Evolutionary conservation across 441 rosid species (phyloP).

Genomic region (Syzygium syzygioides): DNA sequence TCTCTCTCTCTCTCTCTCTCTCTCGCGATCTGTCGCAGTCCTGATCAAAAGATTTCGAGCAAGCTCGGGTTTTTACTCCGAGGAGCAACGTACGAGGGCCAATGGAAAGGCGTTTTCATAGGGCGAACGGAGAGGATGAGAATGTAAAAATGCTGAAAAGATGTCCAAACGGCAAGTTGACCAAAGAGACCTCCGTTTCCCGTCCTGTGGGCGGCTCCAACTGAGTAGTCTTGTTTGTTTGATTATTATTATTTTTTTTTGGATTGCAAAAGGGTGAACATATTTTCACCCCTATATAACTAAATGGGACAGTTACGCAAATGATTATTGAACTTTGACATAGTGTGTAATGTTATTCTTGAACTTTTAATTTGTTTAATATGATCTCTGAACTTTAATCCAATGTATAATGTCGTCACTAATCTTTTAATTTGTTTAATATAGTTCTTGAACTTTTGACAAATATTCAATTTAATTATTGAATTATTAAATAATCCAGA

Average conservation of each 20-base stretch:
- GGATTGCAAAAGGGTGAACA: background rate
- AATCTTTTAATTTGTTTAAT: no score
- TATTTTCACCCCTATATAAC: no score
- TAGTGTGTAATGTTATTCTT: no score
- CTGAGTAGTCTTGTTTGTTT: background rate
- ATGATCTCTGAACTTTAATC: no score
- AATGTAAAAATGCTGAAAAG: background rate
- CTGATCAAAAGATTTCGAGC: background rate
- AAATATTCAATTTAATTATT: no score
- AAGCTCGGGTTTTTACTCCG: background rate
- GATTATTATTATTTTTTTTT: background rate
- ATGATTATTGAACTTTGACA: no score
- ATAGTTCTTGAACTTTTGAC: no score
- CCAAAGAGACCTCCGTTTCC: background rate
- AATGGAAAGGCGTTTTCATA: background rate
- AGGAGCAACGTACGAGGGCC: background rate
- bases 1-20: background rate
- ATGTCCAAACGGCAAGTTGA: background rate
- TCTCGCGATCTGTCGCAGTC: background rate
- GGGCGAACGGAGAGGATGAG: background rate
- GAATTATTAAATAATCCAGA: no score
- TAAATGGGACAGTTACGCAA: no score
- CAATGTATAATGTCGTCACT: no score
- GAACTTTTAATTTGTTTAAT: no score
- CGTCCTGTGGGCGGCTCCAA: background rate